A percentile compares a stretch with the other conserved stretches of the same genome.
phyloP scores from a whole-genome alignment of 106 monocot genomes.

The Dendrobium officinale region DNA sequence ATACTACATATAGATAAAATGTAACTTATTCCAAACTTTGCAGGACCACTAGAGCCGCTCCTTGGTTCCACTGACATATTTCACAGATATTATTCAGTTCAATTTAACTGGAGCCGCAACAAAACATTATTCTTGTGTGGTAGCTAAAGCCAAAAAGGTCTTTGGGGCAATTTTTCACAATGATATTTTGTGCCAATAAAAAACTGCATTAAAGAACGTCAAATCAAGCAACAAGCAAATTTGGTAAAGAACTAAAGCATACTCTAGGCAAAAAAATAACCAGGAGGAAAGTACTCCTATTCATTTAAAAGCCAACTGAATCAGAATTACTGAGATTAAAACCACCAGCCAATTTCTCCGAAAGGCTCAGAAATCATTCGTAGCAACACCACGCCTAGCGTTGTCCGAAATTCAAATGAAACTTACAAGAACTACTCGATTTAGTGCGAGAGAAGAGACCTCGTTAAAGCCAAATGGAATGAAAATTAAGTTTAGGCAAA shows the following conservation, averaged over 20 bases:
- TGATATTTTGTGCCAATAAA: background rate
- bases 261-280: background rate
- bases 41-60: no score
- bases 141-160: no score
- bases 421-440: background rate
- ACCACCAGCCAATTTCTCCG: background rate
- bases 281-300: background rate
- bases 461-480: background rate
- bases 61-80: no score
- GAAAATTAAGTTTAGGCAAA: background rate
- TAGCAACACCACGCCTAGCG: background rate
- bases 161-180: background rate
- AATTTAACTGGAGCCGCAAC: no score
- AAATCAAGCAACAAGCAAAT: background rate
- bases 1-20: no score
- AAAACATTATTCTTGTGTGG: no score
- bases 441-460: background rate
- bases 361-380: background rate
- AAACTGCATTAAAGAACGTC: background rate
- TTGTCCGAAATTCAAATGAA: background rate
- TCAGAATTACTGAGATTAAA: background rate
- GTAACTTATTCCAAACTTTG: no score
- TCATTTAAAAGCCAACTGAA: background rate
- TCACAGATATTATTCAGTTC: no score
- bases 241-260: background rate